Conservation (phyloP, 768 basidiomycete genomes). For the Leccinum arenicola region DNA sequence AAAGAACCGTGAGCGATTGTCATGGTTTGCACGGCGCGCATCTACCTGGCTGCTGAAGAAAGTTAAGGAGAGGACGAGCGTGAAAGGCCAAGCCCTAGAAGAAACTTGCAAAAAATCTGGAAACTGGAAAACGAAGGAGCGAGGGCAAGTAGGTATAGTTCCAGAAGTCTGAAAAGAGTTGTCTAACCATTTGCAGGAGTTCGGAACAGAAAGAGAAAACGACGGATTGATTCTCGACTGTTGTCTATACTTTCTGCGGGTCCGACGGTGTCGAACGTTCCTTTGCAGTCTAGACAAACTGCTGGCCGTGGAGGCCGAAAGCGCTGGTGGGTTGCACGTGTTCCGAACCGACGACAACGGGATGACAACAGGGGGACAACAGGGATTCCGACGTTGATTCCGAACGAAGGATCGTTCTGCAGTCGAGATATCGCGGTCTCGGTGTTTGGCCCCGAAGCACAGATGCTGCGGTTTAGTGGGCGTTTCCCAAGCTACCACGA, state of each 20-base stretch:
- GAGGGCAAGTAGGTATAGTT: conserved; percentile 38
- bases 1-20: conserved; percentile 40
- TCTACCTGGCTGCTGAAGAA: conserved; percentile 66
- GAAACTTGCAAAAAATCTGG: conserved; percentile 61
- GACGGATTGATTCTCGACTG: conserved; percentile 78
- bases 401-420: conserved; percentile 36
- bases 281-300: conserved; percentile 71
- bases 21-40: conserved; percentile 67
- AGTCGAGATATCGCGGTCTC: conserved; percentile 52
- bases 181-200: conserved; percentile 15
- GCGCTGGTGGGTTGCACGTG: conserved; percentile 37
- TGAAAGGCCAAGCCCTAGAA: conserved; percentile 59
- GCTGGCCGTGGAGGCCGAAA: conserved; percentile 52
- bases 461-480: conserved; percentile 39
- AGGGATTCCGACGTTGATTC: conserved; percentile 27
- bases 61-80: conserved; percentile 51
- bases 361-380: conserved; percentile 13
- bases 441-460: conserved; percentile 42
- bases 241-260: conserved; percentile 53
- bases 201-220: conserved; percentile 45
- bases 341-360: not conserved
- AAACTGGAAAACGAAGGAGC: conserved; percentile 56
- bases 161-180: not conserved
- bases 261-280: conserved; percentile 45
- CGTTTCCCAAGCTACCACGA: conserved; percentile 38